Evolutionary conservation across 768 basidiomycete species (phyloP).

Genomic region (Auriculariales sp.): DNA sequence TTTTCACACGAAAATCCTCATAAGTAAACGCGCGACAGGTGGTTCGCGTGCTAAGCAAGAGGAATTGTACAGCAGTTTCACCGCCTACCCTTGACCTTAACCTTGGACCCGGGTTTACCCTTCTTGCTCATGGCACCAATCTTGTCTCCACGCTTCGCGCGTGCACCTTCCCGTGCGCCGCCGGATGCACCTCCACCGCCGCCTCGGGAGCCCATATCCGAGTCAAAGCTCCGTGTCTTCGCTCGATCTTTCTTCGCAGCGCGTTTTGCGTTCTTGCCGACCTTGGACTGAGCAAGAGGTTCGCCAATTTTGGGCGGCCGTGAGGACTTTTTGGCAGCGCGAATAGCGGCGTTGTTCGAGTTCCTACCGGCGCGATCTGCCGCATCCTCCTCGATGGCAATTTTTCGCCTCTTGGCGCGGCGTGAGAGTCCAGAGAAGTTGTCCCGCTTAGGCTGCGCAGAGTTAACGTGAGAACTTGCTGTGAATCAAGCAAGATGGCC

Average conservation of each 20-base stretch:
- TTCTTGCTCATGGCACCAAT: conserved; percentile 35
- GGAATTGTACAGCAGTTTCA: too few relatives aligned
- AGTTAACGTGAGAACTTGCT: neutral
- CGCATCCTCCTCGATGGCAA: conserved; percentile 70
- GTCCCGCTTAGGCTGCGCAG: conserved; percentile 52
- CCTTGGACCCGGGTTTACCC: conserved; percentile 11
- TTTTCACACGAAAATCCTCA: too few relatives aligned
- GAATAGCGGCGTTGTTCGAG: conserved; percentile 58
- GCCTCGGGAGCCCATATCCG: conserved; percentile 37
- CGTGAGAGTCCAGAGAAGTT: conserved; percentile 76
- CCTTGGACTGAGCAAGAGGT: conserved; percentile 14
- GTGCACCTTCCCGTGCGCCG: conserved; percentile 43
- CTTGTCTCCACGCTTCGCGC: conserved; percentile 47
- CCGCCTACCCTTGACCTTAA: conserved; percentile 1
- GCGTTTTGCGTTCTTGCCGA: conserved; percentile 8
- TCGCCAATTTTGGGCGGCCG: conserved; percentile 64
- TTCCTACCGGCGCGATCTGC: conserved; percentile 34
- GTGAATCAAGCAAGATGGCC: neutral
- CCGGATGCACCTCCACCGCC: conserved; percentile 40
- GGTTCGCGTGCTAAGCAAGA: too few relatives aligned
- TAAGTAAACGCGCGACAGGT: too few relatives aligned
- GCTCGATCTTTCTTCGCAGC: conserved; percentile 21
- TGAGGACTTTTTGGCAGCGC: conserved; percentile 70
- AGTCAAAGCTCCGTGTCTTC: conserved; percentile 35
- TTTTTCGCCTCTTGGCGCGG: conserved; percentile 73